Conservation (phyloP, 2,329 filamentous ascomycete species). For the Claviceps africana region DNA sequence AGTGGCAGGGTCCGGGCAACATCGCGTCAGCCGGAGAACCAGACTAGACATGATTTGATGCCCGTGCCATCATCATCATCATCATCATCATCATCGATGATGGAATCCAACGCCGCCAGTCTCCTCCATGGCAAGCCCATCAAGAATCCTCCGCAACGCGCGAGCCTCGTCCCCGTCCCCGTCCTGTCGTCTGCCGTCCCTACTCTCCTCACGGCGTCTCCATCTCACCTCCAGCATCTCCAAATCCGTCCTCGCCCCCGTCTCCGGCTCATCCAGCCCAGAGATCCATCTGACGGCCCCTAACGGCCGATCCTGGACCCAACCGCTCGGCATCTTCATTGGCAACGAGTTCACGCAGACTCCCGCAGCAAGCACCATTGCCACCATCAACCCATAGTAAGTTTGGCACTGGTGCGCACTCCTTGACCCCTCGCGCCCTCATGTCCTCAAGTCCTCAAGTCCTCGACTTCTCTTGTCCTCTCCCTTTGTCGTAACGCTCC, state of each 20-base stretch:
- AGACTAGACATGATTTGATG: no score
- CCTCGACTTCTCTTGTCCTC: no score
- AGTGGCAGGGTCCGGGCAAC: no score
- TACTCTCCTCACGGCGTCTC: background rate
- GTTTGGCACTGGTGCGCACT: constrained; percentile 7
- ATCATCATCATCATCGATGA: no score
- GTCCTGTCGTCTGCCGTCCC: background rate
- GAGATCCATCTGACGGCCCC: constrained; percentile 54
- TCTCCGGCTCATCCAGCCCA: constrained; percentile 7
- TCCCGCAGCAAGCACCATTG: constrained; percentile 48
- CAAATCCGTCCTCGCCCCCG: no score
- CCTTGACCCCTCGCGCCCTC: no score
- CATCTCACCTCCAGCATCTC: background rate
- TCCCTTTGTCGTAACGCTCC: background rate
- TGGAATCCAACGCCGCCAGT: no score
- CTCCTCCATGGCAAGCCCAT: background rate
- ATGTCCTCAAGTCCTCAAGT: no score
- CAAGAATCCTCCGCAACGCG: background rate
- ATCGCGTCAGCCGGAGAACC: no score
- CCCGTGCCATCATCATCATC: no score
- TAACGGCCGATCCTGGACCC: constrained; percentile 57
- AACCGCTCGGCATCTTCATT: constrained; percentile 70
- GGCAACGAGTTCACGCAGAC: constrained; percentile 67
- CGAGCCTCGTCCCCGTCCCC: background rate
- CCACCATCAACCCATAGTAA: constrained; percentile 56